Evolutionary conservation across 2,329 filamentous ascomycete genomes (phyloP), one percentile per base, ranked within the genome.

Genomic region (Penicillium corylophilum): DNA sequence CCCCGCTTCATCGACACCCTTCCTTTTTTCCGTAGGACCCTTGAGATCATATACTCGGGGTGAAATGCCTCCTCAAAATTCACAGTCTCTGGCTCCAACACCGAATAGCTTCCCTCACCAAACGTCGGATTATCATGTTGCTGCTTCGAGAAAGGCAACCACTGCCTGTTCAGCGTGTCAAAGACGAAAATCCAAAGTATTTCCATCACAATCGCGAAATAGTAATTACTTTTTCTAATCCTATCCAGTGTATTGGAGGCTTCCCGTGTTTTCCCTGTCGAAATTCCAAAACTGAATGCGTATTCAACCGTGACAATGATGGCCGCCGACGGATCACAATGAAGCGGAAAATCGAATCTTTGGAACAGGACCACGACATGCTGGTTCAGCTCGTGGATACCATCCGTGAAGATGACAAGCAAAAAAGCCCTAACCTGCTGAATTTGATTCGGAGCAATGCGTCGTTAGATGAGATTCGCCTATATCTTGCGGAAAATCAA

Each of bases 301-400:
- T 35, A n/a, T 16, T 39, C 18, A 23, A 39, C 36, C 2, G 9
- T 13, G 38, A 53, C 23, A 54, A 44, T 29, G 58, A 61, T 48
- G 48, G 48, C 15, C 53, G 55, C 12, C 53, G 55, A n/a, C 46
- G 47, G 28, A 42, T 47, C 23, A 28, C 35, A 3, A 24, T 56
- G 6, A 53, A 52, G 33, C 55, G 55, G 18, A 50, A 49, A 26
- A 41, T 55, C 12, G 44, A 51, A n/a, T 38, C 36, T 6, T 40
- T 61, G 31, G 58, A 61, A 38, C 31, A 59, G 31, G 54, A 57
- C 36, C 49, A 46, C 15, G 35, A 55, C 4, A 46, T 59, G 22
- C 43, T 61, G 3, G 10, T 53, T 4, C 49, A 45, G n/a, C 47
- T 61, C 1, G 50, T 61, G 23, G 45, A 49, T 4, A 50, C 43